Evolutionary conservation across 2,329 filamentous ascomycete species (phyloP).

Genomic region (Sporothrix protearum): DNA sequence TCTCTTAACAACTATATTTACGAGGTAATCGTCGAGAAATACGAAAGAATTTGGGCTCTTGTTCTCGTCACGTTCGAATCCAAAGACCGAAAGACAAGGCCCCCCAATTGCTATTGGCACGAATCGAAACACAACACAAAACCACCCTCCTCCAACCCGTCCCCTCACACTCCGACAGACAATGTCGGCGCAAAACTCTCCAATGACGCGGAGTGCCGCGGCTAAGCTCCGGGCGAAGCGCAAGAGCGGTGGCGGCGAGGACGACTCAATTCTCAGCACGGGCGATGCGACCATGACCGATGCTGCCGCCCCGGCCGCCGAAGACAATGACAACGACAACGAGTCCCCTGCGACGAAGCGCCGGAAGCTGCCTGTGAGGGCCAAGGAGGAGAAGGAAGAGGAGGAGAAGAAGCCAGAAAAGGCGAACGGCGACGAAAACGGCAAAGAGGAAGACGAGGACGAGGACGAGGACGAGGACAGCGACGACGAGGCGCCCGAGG

Average conservation of each 20-base stretch:
- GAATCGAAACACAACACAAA: neutral
- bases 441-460: slow-evolving; percentile 30
- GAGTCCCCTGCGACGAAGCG: slow-evolving; percentile 18
- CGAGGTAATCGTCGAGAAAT: neutral
- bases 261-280: neutral
- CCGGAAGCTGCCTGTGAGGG: slow-evolving; percentile 20
- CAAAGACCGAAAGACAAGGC: neutral
- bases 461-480: slow-evolving; percentile 45
- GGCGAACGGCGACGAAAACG: slow-evolving; percentile 24
- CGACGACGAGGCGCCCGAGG: slow-evolving; percentile 57
- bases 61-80: too few relatives aligned
- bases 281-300: neutral
- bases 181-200: slow-evolving; percentile 22
- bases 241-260: slow-evolving; percentile 17
- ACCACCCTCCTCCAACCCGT: neutral
- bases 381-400: slow-evolving; percentile 30
- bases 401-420: slow-evolving; percentile 24
- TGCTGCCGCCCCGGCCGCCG: neutral
- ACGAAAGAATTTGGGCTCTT: neutral
- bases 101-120: neutral
- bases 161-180: neutral
- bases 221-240: slow-evolving; percentile 24
- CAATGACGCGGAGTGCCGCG: slow-evolving; percentile 22
- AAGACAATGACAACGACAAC: neutral
- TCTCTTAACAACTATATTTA: neutral